These are phyloP conservation scores for Haematococcus sp. DNA, from an alignment of 139 green algal genomes.

Conservation along the genomic window DNA sequence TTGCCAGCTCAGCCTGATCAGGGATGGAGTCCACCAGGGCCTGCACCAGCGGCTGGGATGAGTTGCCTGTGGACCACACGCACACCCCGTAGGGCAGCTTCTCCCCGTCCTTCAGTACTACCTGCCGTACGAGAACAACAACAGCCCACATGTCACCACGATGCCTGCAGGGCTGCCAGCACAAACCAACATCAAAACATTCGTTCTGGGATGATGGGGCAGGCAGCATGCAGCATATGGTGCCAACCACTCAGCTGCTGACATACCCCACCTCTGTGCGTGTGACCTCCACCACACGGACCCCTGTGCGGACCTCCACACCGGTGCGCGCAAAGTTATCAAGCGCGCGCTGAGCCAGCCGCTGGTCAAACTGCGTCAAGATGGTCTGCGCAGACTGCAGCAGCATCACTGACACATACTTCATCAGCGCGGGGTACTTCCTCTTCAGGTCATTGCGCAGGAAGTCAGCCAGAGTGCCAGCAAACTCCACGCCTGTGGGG, in stretches of 20 bases:
- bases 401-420: slow-evolving; percentile 47
- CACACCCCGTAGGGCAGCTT: slow-evolving; percentile 55
- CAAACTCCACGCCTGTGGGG: slow-evolving; percentile 78
- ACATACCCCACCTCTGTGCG: neutral
- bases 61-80: slow-evolving; percentile 51
- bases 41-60: no score
- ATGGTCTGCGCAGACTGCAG: slow-evolving; percentile 58
- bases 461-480: slow-evolving; percentile 78
- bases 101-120: slow-evolving; percentile 29
- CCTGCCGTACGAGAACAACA: slow-evolving; percentile 3
- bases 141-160: no score
- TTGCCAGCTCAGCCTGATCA: no score
- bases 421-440: slow-evolving; percentile 67
- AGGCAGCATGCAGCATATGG: no score
- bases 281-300: slow-evolving; percentile 20
- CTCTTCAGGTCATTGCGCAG: slow-evolving; percentile 51
- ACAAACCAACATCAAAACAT: no score
- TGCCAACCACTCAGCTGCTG: neutral
- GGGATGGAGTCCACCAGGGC: no score
- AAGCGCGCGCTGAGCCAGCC: slow-evolving; percentile 42
- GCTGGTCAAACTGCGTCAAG: slow-evolving; percentile 54
- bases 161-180: no score
- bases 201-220: no score
- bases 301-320: slow-evolving; percentile 46
- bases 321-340: slow-evolving; percentile 43